phyloP scores from a whole-genome alignment of 192 early-diverging fungal genomes.

The Podochytrium sp. region DNA sequence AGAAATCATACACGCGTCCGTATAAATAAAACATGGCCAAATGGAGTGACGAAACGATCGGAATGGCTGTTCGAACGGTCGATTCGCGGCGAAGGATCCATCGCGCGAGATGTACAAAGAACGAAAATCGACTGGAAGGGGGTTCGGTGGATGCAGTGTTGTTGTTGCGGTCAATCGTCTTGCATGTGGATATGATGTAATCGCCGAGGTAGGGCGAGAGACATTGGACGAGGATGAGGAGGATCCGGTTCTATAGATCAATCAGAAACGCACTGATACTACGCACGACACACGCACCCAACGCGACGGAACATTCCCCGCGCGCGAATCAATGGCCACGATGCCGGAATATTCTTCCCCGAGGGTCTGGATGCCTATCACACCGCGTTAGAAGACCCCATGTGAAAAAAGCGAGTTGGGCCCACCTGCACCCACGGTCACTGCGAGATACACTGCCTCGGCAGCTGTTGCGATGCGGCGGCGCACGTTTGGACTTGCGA shows the following conservation, averaged over 20 bases:
- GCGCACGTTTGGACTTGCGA: constrained; percentile 66
- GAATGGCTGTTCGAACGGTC: not conserved
- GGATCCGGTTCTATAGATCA: not conserved
- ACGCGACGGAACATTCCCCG: constrained; percentile 36
- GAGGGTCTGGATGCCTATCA: constrained; percentile 78
- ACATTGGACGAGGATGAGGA: constrained; percentile 25
- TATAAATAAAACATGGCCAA: constrained; percentile 88
- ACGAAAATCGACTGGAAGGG: not conserved
- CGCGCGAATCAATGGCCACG: constrained; percentile 55
- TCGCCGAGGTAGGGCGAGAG: constrained; percentile 29
- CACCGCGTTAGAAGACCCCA: not conserved
- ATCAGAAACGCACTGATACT: not conserved
- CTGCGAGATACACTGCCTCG: constrained; percentile 71
- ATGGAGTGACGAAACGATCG: constrained; percentile 58
- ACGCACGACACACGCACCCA: not conserved
- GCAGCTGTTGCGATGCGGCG: constrained; percentile 63
- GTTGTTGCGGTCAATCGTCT: not conserved
- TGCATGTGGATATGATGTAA: not conserved
- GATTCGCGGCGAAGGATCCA: constrained; percentile 10
- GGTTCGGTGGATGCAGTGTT: not conserved
- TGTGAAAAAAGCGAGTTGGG: not conserved
- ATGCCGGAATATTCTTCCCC: constrained; percentile 98
- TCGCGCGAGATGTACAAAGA: not conserved
- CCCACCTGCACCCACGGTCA: constrained; percentile 72
- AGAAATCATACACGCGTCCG: constrained; percentile 79